Base-by-base conservation (phyloP, 2,329 filamentous ascomycete genomes). In the Alternaria panax region DNA sequence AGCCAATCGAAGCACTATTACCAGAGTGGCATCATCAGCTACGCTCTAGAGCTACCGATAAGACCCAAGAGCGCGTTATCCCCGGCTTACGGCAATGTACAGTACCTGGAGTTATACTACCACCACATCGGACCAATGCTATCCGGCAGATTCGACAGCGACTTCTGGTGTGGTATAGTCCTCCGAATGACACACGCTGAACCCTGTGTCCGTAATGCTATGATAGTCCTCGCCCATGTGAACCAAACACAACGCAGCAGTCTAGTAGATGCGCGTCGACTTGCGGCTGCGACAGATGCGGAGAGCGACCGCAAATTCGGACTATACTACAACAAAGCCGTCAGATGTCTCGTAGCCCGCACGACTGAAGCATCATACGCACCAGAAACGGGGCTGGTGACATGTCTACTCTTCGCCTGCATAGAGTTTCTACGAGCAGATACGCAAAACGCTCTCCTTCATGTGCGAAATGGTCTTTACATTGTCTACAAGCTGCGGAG, bases 361-460 rank as follows among this genome's bases (percentile, higher is more conserved):
- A 74, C 72, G 27, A 63, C 67, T 16, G 70, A 68, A 30, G 48
- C 69, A 3, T 32, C 75, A 1, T 60, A 75, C 2, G 70, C 73
- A 7, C 68, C 78, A 9, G 64, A 72, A 43, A 58, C 68, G 12
- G 73, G 75, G 3, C 70, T 82, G 28, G 78, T 82, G 42, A 73
- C 76, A 2, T 82, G 80, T 48, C 65, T 81, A 51, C 46, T 81
- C 1, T 82, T 82, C 62, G 69, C 80, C 5, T 77, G 73, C 51
- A 68, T 82, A 43, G 81, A 83, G 54, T 75, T 78, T 25, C 59
- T 82, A 7, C 74, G 78, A 6, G 80, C 78, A 1, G 75, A 79
- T 32, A 80, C 78, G 41, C 62, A 69, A 14, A 69, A 77, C 0
- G 80, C 76, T 14, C 71, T 77, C 22, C 60, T 65, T 3, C 81